Evolutionary conservation across 164 flowering plant genomes (phyloP).

Genomic region (Sedum album): DNA sequence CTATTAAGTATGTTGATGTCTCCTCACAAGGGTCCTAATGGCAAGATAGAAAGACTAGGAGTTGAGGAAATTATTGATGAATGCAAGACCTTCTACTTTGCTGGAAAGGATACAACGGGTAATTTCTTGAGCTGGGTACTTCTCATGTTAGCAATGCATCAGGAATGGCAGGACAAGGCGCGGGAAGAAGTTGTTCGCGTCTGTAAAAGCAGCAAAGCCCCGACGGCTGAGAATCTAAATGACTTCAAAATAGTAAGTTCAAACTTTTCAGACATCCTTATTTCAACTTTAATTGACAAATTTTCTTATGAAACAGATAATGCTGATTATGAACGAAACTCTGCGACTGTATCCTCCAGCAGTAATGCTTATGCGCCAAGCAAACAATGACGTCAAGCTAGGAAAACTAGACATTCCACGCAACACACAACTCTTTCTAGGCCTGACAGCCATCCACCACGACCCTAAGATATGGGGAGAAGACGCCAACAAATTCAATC

Average conservation of each 20-base stretch:
- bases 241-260: slow-evolving; percentile 42
- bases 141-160: slow-evolving; percentile 46
- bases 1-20: slow-evolving; percentile 38
- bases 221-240: slow-evolving; percentile 34
- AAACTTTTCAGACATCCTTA: not conserved
- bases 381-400: slow-evolving; percentile 29
- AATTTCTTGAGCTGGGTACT: slow-evolving; percentile 56
- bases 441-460: slow-evolving; percentile 44
- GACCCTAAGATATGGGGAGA: slow-evolving; percentile 39
- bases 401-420: slow-evolving; percentile 50
- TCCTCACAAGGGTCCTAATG: slow-evolving; percentile 23
- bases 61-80: slow-evolving; percentile 54
- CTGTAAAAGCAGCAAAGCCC: slow-evolving; percentile 18
- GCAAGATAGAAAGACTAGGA: slow-evolving; percentile 30
- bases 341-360: slow-evolving; percentile 72
- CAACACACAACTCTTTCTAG: slow-evolving; percentile 33
- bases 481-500: slow-evolving; percentile 32
- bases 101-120: slow-evolving; percentile 72
- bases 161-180: slow-evolving; percentile 60
- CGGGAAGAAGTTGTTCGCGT: slow-evolving; percentile 42
- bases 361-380: slow-evolving; percentile 30
- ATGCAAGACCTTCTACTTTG: slow-evolving; percentile 73
- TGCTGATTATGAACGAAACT: too few relatives aligned
- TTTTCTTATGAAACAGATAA: slow-evolving; percentile 41
- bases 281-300: slow-evolving; percentile 12